These are phyloP conservation scores for Cordyceps farinosa DNA, from an alignment of 2,329 filamentous ascomycete species.

Conservation along the genomic window DNA sequence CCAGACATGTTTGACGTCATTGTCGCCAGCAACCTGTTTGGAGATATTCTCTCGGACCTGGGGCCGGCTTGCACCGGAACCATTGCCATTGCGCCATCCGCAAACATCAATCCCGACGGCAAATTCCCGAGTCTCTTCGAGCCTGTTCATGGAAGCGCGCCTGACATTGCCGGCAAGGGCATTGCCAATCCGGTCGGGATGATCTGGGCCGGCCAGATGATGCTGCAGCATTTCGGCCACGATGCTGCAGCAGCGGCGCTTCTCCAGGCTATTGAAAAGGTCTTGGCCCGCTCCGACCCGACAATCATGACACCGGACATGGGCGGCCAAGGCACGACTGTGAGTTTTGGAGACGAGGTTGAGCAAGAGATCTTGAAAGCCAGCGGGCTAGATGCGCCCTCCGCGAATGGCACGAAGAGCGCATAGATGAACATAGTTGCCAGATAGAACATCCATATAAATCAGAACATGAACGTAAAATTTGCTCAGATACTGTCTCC, in stretches of 20 bases:
- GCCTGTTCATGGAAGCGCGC: constrained; percentile 70
- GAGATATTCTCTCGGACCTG: constrained; percentile 68
- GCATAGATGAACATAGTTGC: background rate
- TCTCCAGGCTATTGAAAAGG: constrained; percentile 59
- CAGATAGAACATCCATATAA: too few relatives aligned
- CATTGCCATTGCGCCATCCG: constrained; percentile 70
- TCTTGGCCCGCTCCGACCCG: constrained; percentile 46
- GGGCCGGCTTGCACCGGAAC: constrained; percentile 67
- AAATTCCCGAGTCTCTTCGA: constrained; percentile 61
- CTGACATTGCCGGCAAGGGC: constrained; percentile 69
- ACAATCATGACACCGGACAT: constrained; percentile 31
- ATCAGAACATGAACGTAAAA: too few relatives aligned
- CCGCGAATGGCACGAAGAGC: background rate
- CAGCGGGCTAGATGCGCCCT: background rate
- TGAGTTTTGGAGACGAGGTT: constrained; percentile 24
- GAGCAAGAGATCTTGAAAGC: constrained; percentile 22
- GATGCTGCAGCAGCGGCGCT: constrained; percentile 45
- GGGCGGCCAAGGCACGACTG: constrained; percentile 28
- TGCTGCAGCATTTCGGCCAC: constrained; percentile 27
- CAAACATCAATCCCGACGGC: constrained; percentile 60
- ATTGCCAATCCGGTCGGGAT: constrained; percentile 71
- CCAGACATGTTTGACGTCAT: constrained; percentile 60
- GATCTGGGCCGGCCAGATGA: constrained; percentile 63
- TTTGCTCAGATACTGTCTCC: too few relatives aligned
- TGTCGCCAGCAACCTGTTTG: constrained; percentile 60